phyloP scores from a whole-genome alignment of 2,329 filamentous ascomycete genomes.

The Colletotrichum coccodes region DNA sequence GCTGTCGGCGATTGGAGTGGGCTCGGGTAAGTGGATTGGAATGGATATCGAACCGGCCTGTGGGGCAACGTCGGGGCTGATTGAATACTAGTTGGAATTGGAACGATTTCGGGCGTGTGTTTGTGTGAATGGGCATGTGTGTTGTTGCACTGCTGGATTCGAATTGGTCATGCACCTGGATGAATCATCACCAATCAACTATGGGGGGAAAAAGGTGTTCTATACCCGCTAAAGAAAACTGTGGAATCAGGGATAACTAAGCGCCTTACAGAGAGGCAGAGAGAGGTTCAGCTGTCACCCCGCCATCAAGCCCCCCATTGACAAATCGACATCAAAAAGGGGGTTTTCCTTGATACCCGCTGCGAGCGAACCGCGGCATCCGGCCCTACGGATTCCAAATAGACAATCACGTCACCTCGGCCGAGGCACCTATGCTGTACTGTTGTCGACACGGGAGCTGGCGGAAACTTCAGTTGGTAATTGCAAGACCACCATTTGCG shows the following conservation, averaged over 20 bases:
- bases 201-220: not conserved
- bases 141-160: not conserved
- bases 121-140: not conserved
- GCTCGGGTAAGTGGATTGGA: not conserved
- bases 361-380: not conserved
- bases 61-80: not conserved
- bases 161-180: conserved; percentile 14
- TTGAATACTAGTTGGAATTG: not conserved
- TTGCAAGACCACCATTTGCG: not conserved
- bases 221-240: conserved; percentile 16
- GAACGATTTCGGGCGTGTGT: not conserved
- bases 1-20: not conserved
- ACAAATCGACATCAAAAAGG: not conserved
- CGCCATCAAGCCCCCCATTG: not conserved
- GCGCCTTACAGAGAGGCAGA: not conserved
- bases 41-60: not conserved
- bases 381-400: conserved; percentile 24
- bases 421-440: not conserved
- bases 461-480: not conserved
- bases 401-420: conserved; percentile 2
- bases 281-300: not conserved
- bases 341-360: not conserved
- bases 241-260: conserved; percentile 30
- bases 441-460: not conserved
- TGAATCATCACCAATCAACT: conserved; percentile 29